These are phyloP conservation scores for Macroventuria anomochaeta DNA, from an alignment of 2,329 filamentous ascomycete species.

Conservation along the genomic window DNA sequence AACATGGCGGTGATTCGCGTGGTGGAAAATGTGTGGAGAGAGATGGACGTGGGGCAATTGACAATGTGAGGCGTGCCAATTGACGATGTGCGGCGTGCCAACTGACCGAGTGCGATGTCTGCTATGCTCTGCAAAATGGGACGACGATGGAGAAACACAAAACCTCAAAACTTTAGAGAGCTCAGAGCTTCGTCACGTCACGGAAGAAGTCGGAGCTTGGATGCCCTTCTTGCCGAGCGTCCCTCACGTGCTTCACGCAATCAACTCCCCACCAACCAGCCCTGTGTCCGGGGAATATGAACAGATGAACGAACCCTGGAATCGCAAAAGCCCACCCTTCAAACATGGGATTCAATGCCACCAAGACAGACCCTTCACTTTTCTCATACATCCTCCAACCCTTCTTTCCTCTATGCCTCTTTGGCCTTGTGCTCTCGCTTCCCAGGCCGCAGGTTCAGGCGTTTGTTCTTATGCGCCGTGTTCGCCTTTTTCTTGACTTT, in stretches of 20 bases:
- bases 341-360: background rate
- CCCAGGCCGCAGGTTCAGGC: background rate
- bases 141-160: slow-evolving; percentile 7
- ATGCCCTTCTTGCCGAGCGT: background rate
- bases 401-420: too few species aligned
- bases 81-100: slow-evolving; percentile 13
- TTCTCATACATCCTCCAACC: too few species aligned
- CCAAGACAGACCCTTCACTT: background rate
- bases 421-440: background rate
- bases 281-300: background rate
- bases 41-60: slow-evolving; percentile 4
- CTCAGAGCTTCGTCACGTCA: slow-evolving; percentile 6
- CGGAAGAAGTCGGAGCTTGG: slow-evolving; percentile 11
- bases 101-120: slow-evolving; percentile 15
- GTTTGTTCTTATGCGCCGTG: slow-evolving; percentile 8
- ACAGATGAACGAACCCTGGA: too few species aligned
- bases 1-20: slow-evolving; percentile 39
- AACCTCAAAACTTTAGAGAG: slow-evolving; percentile 12
- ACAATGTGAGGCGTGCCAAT: slow-evolving; percentile 9
- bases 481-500: slow-evolving; percentile 1
- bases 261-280: background rate
- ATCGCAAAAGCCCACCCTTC: too few species aligned
- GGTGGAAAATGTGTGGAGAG: background rate
- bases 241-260: slow-evolving; percentile 3
- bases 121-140: slow-evolving; percentile 5